Conservation (phyloP, 345 rosid genomes). For the Kernera saxatilis region DNA sequence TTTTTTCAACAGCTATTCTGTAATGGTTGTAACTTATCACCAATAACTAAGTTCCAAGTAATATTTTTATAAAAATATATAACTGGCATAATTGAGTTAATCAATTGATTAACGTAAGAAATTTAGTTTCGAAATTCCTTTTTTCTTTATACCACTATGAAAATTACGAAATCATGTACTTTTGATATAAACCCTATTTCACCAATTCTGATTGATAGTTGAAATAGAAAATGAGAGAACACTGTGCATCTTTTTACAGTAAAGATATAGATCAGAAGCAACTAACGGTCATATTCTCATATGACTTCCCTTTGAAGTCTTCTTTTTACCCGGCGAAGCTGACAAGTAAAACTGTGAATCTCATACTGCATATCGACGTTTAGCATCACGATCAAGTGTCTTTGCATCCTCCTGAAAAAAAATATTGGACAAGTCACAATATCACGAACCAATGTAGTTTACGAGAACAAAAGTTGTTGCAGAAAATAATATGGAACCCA, state of each 20-base stretch:
- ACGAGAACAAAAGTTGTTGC: background rate
- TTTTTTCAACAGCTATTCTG: background rate
- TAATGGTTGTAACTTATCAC: background rate
- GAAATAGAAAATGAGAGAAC: slow-evolving; percentile 1
- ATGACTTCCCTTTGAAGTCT: background rate
- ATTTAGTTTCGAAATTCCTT: background rate
- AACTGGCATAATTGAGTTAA: too few species aligned
- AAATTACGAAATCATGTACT: slow-evolving; percentile 2
- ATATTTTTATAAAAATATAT: background rate
- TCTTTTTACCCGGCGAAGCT: background rate
- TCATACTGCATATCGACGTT: slow-evolving; percentile 53
- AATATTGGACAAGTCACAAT: background rate
- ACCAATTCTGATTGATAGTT: slow-evolving; percentile 1
- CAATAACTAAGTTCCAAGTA: background rate
- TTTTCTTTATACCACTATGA: slow-evolving; percentile 1
- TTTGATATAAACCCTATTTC: background rate
- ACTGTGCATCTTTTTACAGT: slow-evolving; percentile 1
- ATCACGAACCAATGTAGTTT: background rate
- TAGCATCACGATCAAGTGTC: slow-evolving; percentile 56
- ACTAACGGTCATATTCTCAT: background rate
- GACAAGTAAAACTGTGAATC: background rate
- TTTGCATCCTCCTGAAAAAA: slow-evolving; percentile 71
- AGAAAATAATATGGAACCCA: background rate
- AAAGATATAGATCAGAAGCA: background rate
- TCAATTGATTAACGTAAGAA: background rate